Evolutionary conservation across 345 rosid species (phyloP).

Genomic region (Brassica rapa): DNA sequence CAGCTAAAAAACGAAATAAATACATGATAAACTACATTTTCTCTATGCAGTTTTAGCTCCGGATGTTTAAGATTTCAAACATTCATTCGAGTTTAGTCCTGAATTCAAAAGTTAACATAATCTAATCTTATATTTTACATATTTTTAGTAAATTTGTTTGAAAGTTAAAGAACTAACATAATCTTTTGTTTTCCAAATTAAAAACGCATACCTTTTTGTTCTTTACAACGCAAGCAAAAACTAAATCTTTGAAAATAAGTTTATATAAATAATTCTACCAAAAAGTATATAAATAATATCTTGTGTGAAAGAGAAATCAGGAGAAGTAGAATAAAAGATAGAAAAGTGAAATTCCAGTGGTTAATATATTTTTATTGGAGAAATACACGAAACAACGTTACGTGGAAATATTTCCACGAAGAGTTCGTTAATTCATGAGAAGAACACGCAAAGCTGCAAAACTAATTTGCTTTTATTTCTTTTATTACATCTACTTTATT

Average conservation of each 20-base stretch:
- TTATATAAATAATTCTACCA: background rate
- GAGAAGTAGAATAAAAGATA: conserved; percentile 19
- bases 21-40: background rate
- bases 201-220: background rate
- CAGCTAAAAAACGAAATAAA: background rate
- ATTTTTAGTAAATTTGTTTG: background rate
- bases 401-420: conserved; percentile 22
- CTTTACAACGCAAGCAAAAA: background rate
- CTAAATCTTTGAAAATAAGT: background rate
- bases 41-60: too few species aligned
- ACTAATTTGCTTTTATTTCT: background rate
- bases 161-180: background rate
- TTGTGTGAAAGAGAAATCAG: conserved; percentile 24
- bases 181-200: background rate
- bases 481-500: background rate
- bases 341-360: conserved; percentile 21
- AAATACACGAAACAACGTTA: conserved; percentile 27
- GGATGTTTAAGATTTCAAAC: background rate
- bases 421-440: conserved; percentile 36
- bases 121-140: background rate
- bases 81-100: background rate
- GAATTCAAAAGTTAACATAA: background rate
- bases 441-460: conserved; percentile 36
- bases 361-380: conserved; percentile 19
- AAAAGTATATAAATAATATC: too few species aligned